Evolutionary conservation across 2,329 filamentous ascomycete genomes (phyloP), one percentile per base, ranked within the genome.

Genomic region (Alternaria sp.): DNA sequence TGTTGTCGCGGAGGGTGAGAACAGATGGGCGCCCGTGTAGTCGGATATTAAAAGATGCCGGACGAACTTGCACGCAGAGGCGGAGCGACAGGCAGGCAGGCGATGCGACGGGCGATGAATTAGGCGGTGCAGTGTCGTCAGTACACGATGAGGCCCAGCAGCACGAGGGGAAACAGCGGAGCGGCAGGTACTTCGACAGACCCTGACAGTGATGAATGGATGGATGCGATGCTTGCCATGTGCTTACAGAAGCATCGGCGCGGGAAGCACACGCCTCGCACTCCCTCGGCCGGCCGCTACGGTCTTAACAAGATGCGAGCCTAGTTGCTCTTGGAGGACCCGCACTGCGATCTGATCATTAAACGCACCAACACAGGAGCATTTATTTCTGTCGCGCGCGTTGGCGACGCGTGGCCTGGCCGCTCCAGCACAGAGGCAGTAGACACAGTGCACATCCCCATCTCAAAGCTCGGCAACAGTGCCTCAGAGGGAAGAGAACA

Each of bases 1-100:
- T 30, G 30, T 25, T 17, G 59, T 30, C n/a, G 61, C 49, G 56
- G 59, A 66, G 65, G 67, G 67, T 60, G 64, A 59, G 59, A 65
- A 50, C 62, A 68, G 62, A 64, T 64, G 63, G 59, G 52, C 45
- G 57, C 13, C 56, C 21, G 61, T 56, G 49, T 26, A 50, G 45
- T 40, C 64, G 64, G 60, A 62, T 65, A 57, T 57, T 61, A 62
- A 49, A 62, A 57, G 54, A 57, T 52, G 46, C 43, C 62, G 62
- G 62, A 64, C 62, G 52, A 61, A 63, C 56, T 60, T 61, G 59
- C 59, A 62, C 55, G 57, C 47, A 32, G 51, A 32, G 65, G 59
- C 61, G 52, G 49, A 61, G 66, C 56, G 58, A 58, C 40, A 13
- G 60, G 36, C 67, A 43, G 57, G 52, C 67, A 43, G 57, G 52